These are phyloP conservation scores for Penicillium rolfsii DNA, from an alignment of 2,329 filamentous ascomycete genomes.

Conservation along the genomic window DNA sequence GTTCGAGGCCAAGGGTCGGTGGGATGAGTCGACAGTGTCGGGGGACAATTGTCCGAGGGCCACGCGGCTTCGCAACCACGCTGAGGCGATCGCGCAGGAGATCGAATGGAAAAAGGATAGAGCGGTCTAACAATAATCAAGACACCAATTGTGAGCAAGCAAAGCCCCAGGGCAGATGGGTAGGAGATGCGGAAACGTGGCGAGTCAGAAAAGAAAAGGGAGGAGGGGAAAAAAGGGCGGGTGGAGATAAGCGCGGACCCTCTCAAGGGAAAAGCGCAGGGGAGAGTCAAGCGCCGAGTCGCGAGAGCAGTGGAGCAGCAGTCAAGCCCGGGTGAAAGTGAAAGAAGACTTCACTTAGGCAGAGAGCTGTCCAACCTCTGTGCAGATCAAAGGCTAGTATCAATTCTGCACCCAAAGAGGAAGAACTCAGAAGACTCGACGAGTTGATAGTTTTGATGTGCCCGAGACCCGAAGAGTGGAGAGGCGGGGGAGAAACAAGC, in stretches of 20 bases:
- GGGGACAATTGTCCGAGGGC: conserved; percentile 20
- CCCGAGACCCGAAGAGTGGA: conserved; percentile 14
- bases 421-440: conserved; percentile 5
- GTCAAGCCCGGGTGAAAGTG: not conserved
- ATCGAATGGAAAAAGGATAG: conserved; percentile 2
- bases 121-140: conserved; percentile 9
- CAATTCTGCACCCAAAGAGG: conserved; percentile 2
- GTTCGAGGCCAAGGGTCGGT: conserved; percentile 4
- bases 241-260: conserved; percentile 12
- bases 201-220: conserved; percentile 10
- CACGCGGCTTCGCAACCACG: conserved; percentile 17
- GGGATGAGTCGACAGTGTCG: conserved; percentile 25
- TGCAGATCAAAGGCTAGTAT: not conserved
- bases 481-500: conserved; percentile 25
- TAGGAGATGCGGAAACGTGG: conserved; percentile 9
- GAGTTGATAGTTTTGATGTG: not conserved
- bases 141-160: conserved; percentile 14
- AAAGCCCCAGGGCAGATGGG: conserved; percentile 5
- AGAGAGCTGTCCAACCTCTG: not conserved
- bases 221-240: conserved; percentile 4
- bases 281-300: conserved; percentile 2
- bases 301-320: conserved; percentile 8
- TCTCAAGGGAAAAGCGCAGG: not conserved
- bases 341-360: not conserved
- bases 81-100: conserved; percentile 9